Conservation (phyloP, 352 stramenopile genomes). For the Elongisporangium anandrum region DNA sequence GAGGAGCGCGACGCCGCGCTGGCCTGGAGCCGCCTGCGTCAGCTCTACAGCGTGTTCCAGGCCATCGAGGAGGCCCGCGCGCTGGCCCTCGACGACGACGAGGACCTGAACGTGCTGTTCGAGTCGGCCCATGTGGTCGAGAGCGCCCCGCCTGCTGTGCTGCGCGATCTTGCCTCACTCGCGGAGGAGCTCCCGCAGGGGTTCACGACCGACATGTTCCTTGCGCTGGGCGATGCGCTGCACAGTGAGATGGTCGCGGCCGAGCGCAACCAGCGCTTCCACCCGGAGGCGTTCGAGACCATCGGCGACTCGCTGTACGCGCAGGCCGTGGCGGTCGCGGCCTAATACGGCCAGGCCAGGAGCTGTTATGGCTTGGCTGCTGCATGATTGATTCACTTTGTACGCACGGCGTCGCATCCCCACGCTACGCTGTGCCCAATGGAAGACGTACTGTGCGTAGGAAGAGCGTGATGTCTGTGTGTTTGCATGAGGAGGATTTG, state of each 20-base stretch:
- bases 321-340: conserved; percentile 45
- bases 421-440: not conserved
- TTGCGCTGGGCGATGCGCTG: conserved; percentile 53
- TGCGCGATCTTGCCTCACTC: conserved; percentile 54
- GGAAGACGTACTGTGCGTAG: not conserved
- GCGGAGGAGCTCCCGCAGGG: conserved; percentile 46
- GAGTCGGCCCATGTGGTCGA: conserved; percentile 27
- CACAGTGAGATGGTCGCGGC: conserved; percentile 62
- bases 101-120: conserved; percentile 45
- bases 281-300: conserved; percentile 39
- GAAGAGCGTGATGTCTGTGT: too few species aligned
- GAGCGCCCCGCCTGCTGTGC: conserved; percentile 20
- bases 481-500: too few species aligned
- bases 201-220: conserved; percentile 72
- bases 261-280: conserved; percentile 34
- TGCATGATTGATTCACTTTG: not conserved
- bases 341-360: conserved; percentile 9
- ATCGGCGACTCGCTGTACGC: conserved; percentile 52
- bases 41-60: conserved; percentile 59
- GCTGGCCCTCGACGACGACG: conserved; percentile 18
- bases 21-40: conserved; percentile 52
- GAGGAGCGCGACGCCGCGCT: conserved; percentile 48
- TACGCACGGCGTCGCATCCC: not conserved
- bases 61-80: conserved; percentile 21
- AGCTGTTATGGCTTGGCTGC: not conserved